phyloP scores from a whole-genome alignment of 1,284 basidiomycete species.

The Tilletia caries region DNA sequence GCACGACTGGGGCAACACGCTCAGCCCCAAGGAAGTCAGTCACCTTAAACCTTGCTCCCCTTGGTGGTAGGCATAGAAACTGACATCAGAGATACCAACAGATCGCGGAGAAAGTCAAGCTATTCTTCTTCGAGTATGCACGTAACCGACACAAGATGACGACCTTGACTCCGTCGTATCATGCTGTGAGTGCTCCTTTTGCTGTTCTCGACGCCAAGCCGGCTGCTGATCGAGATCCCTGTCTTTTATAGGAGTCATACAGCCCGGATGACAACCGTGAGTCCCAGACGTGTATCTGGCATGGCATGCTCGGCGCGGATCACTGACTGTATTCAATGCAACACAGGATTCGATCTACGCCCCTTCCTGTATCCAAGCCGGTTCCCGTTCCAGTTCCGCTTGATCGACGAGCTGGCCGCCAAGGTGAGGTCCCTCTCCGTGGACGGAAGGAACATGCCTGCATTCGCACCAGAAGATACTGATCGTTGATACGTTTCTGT shows the following conservation, averaged over 20 bases:
- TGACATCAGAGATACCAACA: constrained; percentile 50
- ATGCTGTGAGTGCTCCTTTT: constrained; percentile 64
- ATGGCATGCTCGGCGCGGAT: background rate
- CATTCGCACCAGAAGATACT: too few relatives aligned
- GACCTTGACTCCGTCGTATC: constrained; percentile 90
- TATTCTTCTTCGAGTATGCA: constrained; percentile 95
- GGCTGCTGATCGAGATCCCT: background rate
- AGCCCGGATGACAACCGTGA: constrained; percentile 92
- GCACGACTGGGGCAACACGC: constrained; percentile 75
- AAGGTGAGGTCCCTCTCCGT: background rate
- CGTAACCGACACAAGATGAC: constrained; percentile 99
- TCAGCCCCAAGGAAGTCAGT: constrained; percentile 74
- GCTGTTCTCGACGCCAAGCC: constrained; percentile 44
- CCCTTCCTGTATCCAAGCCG: constrained; percentile 92
- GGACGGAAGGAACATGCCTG: background rate
- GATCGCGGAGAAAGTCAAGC: constrained; percentile 96
- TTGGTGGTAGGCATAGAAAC: background rate
- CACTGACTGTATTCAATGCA: background rate
- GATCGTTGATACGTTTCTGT: too few relatives aligned
- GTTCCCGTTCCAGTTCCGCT: constrained; percentile 93
- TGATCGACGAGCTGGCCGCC: constrained; percentile 72
- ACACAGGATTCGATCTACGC: constrained; percentile 83
- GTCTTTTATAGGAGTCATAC: constrained; percentile 72
- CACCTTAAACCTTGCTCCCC: too few relatives aligned
- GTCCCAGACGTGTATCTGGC: constrained; percentile 34